Evolutionary conservation across 2,329 filamentous ascomycete species (phyloP).

Genomic region (Ophiosphaerella korrae): DNA sequence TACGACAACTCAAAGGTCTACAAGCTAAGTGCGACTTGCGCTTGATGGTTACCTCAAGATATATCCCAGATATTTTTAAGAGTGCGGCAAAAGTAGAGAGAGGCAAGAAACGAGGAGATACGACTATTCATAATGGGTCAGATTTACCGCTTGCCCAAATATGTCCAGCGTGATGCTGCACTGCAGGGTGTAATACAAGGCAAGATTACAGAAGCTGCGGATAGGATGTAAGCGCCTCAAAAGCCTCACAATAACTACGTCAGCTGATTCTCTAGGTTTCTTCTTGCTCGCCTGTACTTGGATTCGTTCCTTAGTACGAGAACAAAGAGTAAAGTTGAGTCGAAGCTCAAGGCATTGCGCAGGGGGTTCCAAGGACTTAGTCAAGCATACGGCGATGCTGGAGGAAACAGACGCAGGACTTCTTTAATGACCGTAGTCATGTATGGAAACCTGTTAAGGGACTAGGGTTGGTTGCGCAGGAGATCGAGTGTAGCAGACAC

Average conservation of each 20-base stretch:
- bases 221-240: neutral
- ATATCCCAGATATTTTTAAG: slow-evolving; percentile 20
- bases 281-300: slow-evolving; percentile 1
- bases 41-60: slow-evolving; percentile 22
- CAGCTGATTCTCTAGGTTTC: slow-evolving; percentile 5
- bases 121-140: slow-evolving; percentile 16
- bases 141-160: slow-evolving; percentile 18
- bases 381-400: slow-evolving; percentile 14
- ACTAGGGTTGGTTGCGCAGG: slow-evolving; percentile 20
- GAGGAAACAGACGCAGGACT: slow-evolving; percentile 32
- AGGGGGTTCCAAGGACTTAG: slow-evolving; percentile 2
- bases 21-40: neutral
- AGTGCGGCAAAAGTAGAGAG: slow-evolving; percentile 9
- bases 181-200: slow-evolving; percentile 22
- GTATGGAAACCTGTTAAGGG: slow-evolving; percentile 31
- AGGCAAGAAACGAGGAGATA: slow-evolving; percentile 22
- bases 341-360: neutral
- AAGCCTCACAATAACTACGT: neutral
- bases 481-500: neutral
- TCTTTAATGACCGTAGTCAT: slow-evolving; percentile 37
- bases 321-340: neutral
- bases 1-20: slow-evolving; percentile 5
- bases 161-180: slow-evolving; percentile 9
- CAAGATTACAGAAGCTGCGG: slow-evolving; percentile 21
- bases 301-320: neutral